These are phyloP conservation scores for Cordyceps javanica DNA, from an alignment of 2,329 filamentous ascomycete genomes.

Conservation along the genomic window DNA sequence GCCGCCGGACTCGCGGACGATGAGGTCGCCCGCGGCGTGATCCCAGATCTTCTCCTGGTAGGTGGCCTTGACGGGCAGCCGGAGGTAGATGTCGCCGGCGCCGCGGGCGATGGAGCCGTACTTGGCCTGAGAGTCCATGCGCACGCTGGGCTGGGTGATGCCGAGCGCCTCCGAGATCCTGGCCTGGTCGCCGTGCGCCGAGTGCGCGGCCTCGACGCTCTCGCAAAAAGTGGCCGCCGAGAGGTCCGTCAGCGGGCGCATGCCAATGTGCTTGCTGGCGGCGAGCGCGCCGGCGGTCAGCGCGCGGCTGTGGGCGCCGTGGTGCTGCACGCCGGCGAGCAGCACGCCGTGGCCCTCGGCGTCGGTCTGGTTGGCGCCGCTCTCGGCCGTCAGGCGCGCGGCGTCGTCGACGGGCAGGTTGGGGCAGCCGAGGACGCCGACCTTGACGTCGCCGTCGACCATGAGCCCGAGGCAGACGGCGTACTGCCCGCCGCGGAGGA, in stretches of 20 bases:
- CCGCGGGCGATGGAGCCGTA: constrained; percentile 93
- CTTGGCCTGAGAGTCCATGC: constrained; percentile 98
- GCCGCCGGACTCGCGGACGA: constrained; percentile 90
- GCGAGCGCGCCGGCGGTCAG: constrained; percentile 49
- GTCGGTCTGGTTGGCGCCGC: constrained; percentile 68
- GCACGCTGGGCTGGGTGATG: constrained; percentile 81
- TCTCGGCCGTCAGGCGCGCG: constrained; percentile 51
- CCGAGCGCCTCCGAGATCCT: constrained; percentile 73
- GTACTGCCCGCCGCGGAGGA: constrained; percentile 92
- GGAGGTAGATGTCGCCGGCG: constrained; percentile 88
- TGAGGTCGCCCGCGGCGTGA: constrained; percentile 89
- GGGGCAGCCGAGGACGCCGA: constrained; percentile 90
- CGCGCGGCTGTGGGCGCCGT: constrained; percentile 75
- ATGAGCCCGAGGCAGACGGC: constrained; percentile 90
- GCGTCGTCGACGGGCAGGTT: constrained; percentile 87
- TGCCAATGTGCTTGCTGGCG: constrained; percentile 59
- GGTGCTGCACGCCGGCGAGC: constrained; percentile 74
- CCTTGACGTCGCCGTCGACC: constrained; percentile 87
- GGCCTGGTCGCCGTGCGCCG: constrained; percentile 80
- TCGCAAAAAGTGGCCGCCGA: constrained; percentile 88
- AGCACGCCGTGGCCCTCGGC: constrained; percentile 71
- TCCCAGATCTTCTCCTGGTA: constrained; percentile 99
- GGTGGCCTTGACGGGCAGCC: constrained; percentile 74
- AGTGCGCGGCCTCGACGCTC: constrained; percentile 90
- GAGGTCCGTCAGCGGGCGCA: constrained; percentile 72